Percentiles rank a stretch among this genome's conserved stretches.
These are phyloP conservation scores for Mycena venus DNA, from an alignment of 768 basidiomycete species.

Conservation along the genomic window DNA sequence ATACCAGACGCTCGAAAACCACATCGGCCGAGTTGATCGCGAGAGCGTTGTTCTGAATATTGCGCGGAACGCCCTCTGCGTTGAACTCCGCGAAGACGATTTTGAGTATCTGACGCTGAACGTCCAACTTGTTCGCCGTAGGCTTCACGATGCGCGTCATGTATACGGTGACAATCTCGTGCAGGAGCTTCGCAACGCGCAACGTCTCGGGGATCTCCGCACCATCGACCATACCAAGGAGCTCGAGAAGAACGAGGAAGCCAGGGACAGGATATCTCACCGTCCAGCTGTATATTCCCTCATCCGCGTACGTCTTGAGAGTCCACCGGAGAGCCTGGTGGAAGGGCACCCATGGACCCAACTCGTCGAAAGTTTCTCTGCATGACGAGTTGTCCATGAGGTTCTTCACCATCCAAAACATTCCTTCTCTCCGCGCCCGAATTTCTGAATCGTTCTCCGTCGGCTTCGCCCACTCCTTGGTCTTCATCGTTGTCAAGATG, in stretches of 20 bases:
- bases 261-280: slow-evolving; percentile 32
- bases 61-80: slow-evolving; percentile 28
- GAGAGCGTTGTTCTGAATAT: slow-evolving; percentile 18
- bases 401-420: slow-evolving; percentile 30
- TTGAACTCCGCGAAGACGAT: slow-evolving; percentile 34
- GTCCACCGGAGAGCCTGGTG: slow-evolving; percentile 30
- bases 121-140: slow-evolving; percentile 7
- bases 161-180: slow-evolving; percentile 30
- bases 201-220: slow-evolving; percentile 25
- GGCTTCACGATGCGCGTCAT: slow-evolving; percentile 27
- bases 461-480: slow-evolving; percentile 33
- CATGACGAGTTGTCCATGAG: slow-evolving; percentile 28
- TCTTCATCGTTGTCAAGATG: slow-evolving; percentile 25
- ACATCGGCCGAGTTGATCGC: slow-evolving; percentile 27
- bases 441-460: slow-evolving; percentile 19
- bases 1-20: slow-evolving; percentile 7
- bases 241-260: slow-evolving; percentile 33
- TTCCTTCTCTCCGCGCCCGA: slow-evolving; percentile 20
- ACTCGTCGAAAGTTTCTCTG: slow-evolving; percentile 35
- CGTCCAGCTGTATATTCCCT: slow-evolving; percentile 35
- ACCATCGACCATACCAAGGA: slow-evolving; percentile 23
- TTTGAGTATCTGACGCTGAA: slow-evolving; percentile 30
- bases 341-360: slow-evolving; percentile 28
- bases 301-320: slow-evolving; percentile 29
- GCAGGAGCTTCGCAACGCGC: slow-evolving; percentile 29